A percentile compares a stretch with the other conserved stretches of the same genome.
Conservation (phyloP, 257 asterid species). For the Eustoma russellianum region DNA sequence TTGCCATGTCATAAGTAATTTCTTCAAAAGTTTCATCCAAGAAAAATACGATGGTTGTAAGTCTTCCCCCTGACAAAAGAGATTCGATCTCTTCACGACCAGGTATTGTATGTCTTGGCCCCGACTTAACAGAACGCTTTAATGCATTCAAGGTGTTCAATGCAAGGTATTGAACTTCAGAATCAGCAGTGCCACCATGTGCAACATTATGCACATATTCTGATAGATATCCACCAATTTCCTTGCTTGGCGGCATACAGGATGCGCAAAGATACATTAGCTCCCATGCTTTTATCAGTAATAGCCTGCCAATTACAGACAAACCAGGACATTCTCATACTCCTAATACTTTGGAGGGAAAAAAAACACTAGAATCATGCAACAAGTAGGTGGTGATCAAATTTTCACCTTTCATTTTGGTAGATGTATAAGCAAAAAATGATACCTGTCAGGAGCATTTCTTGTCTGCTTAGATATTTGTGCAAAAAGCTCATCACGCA, state of each 20-base stretch:
- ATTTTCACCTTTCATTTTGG: constrained; percentile 1
- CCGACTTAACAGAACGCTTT: constrained; percentile 90
- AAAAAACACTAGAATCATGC: neutral
- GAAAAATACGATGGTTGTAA: constrained; percentile 92
- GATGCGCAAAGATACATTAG: constrained; percentile 88
- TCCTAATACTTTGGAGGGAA: constrained; percentile 8
- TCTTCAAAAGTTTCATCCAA: constrained; percentile 98
- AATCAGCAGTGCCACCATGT: constrained; percentile 49
- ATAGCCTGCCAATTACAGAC: constrained; percentile 33
- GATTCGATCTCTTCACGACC: constrained; percentile 97
- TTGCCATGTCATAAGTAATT: constrained; percentile 91
- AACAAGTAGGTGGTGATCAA: constrained; percentile 4
- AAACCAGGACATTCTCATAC: constrained; percentile 9
- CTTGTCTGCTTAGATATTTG: constrained; percentile 94
- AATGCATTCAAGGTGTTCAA: constrained; percentile 77
- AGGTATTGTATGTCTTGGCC: constrained; percentile 81
- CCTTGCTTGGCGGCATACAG: constrained; percentile 99
- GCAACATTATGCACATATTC: constrained; percentile 78
- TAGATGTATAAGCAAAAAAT: neutral
- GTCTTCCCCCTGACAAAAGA: constrained; percentile 81
- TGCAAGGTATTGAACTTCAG: constrained; percentile 81
- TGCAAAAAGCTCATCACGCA: constrained; percentile 89
- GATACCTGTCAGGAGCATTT: constrained; percentile 83
- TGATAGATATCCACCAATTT: constrained; percentile 82
- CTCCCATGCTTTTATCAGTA: constrained; percentile 87